phyloP scores from a whole-genome alignment of 345 rosid genomes.

The Gossypioides kirkii region DNA sequence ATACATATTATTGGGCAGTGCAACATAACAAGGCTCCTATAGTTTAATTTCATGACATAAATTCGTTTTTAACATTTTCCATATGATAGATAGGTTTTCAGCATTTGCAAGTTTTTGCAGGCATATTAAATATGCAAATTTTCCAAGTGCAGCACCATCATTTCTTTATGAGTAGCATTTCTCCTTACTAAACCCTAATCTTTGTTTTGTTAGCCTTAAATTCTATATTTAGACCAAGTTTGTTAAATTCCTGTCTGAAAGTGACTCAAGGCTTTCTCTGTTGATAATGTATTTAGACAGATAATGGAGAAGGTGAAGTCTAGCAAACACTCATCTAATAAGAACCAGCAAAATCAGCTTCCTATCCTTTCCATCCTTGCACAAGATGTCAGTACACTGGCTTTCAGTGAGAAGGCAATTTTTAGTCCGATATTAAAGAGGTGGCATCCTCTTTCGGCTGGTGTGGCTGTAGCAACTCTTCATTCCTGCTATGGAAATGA shows the following conservation, averaged over 20 bases:
- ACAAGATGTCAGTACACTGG: constrained; percentile 70
- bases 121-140: not conserved
- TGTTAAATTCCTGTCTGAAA: constrained; percentile 13
- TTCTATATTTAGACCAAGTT: not conserved
- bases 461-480: constrained; percentile 92
- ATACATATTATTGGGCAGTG: not conserved
- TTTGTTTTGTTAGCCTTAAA: not conserved
- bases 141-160: not conserved
- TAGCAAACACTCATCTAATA: constrained; percentile 46
- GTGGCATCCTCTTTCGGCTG: constrained; percentile 95
- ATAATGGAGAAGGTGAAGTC: constrained; percentile 64
- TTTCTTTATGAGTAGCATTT: not conserved
- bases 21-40: not conserved
- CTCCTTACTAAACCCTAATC: not conserved
- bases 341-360: constrained; percentile 50
- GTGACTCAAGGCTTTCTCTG: constrained; percentile 10
- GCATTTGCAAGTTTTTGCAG: not conserved
- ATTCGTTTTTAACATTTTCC: not conserved
- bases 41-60: not conserved
- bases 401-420: constrained; percentile 68
- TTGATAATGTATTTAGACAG: constrained; percentile 36
- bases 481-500: constrained; percentile 85
- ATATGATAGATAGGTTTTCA: not conserved
- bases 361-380: constrained; percentile 83
- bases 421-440: constrained; percentile 85